phyloP scores from a whole-genome alignment of 176 grass and related monocot species.

The Neostapfia colusana region DNA sequence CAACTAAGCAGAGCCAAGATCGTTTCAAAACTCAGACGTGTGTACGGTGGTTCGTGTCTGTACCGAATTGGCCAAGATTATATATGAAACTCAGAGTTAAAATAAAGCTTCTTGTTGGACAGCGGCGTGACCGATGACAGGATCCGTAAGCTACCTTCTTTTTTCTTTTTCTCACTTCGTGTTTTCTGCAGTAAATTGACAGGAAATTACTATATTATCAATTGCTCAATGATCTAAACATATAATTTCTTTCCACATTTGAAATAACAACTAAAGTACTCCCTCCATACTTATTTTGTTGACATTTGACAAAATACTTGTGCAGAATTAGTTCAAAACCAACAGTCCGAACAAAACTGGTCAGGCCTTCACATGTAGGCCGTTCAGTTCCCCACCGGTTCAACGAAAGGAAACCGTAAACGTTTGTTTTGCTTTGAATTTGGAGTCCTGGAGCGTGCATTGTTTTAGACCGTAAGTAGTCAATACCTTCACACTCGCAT shows the following conservation, averaged over 20 bases:
- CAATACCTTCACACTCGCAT: constrained; percentile 34
- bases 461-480: constrained; percentile 24
- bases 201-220: constrained; percentile 24
- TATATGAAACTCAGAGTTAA: constrained; percentile 1
- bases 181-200: background rate
- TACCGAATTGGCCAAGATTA: constrained; percentile 15
- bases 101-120: constrained; percentile 16
- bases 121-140: constrained; percentile 18
- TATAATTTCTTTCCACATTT: background rate
- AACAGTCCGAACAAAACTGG: too few relatives aligned
- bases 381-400: background rate
- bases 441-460: constrained; percentile 21
- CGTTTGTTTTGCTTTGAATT: constrained; percentile 5
- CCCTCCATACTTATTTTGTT: too few relatives aligned
- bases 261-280: too few relatives aligned
- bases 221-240: background rate
- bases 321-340: too few relatives aligned
- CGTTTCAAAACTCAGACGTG: background rate
- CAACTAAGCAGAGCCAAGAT: constrained; percentile 15
- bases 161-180: background rate
- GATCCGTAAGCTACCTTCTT: background rate
- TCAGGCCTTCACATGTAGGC: constrained; percentile 28
- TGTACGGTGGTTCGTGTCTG: background rate
- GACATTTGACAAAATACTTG: too few relatives aligned
- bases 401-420: constrained; percentile 23